Conservation (phyloP, 768 basidiomycete species). For the Phlebiopsis flavidoalba region DNA sequence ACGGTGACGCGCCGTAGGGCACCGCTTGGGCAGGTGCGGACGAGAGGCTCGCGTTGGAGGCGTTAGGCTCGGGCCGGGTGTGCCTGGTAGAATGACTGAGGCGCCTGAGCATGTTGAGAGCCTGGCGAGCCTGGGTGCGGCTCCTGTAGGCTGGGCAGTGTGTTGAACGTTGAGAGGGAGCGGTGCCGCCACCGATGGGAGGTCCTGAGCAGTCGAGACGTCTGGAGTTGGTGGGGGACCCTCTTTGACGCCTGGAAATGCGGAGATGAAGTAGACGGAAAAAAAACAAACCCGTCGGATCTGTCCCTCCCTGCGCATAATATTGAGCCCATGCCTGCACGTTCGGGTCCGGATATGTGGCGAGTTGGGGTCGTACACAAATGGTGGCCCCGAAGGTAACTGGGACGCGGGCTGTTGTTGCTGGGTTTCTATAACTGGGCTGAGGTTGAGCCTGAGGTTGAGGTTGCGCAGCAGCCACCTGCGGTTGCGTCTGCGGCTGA, state of each 20-base stretch:
- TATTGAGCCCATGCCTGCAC: slow-evolving; percentile 87
- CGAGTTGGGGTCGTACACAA: slow-evolving; percentile 56
- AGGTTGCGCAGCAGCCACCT: slow-evolving; percentile 22
- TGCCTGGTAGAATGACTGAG: slow-evolving; percentile 6
- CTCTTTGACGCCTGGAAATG: slow-evolving; percentile 71
- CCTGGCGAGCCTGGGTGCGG: slow-evolving; percentile 4
- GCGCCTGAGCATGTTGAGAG: neutral
- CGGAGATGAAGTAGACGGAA: slow-evolving; percentile 76
- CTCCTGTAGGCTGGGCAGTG: neutral
- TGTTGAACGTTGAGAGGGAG: slow-evolving; percentile 8
- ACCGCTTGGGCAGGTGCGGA: neutral
- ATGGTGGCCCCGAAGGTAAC: slow-evolving; percentile 37
- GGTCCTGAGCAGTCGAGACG: neutral
- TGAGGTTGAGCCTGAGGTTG: slow-evolving; percentile 23
- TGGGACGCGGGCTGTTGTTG: slow-evolving; percentile 32
- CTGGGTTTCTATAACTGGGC: slow-evolving; percentile 22
- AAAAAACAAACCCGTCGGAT: slow-evolving; percentile 66
- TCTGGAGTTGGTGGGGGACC: slow-evolving; percentile 14
- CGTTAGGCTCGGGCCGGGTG: slow-evolving; percentile 9
- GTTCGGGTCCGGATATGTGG: slow-evolving; percentile 71
- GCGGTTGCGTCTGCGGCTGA: slow-evolving; percentile 28
- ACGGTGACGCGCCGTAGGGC: slow-evolving; percentile 20
- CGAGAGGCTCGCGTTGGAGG: slow-evolving; percentile 6
- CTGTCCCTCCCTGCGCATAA: slow-evolving; percentile 75
- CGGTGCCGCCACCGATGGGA: neutral